Percentiles rank a stretch among this genome's conserved stretches.
These are phyloP conservation scores for Primulina eburnea DNA, from an alignment of 257 asterid species.

Conservation along the genomic window DNA sequence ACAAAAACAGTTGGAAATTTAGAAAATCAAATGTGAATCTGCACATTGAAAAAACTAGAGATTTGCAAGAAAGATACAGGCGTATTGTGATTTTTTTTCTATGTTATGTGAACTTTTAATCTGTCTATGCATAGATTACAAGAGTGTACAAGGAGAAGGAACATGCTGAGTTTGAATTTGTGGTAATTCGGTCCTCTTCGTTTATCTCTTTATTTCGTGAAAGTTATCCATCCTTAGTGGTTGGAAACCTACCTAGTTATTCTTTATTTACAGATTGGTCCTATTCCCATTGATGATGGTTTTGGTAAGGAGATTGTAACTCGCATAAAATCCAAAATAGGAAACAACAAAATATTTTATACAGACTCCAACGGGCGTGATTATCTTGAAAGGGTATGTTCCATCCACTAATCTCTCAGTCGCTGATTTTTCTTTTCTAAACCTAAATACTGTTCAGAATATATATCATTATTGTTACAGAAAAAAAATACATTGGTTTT, in stretches of 20 bases:
- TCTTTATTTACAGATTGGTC: slow-evolving; percentile 55
- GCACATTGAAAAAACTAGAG: background rate
- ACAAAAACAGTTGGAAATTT: background rate
- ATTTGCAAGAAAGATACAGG: slow-evolving; percentile 4
- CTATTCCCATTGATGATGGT: slow-evolving; percentile 65
- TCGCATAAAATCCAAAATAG: slow-evolving; percentile 47
- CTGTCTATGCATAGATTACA: slow-evolving; percentile 38
- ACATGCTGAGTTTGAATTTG: slow-evolving; percentile 72
- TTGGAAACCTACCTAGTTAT: background rate
- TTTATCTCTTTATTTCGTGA: background rate
- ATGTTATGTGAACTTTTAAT: background rate
- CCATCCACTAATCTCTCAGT: background rate
- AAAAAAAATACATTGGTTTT: background rate
- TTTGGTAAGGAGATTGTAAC: slow-evolving; percentile 69
- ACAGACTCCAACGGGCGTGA: slow-evolving; percentile 84
- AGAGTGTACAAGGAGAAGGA: slow-evolving; percentile 67
- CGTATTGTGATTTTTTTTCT: slow-evolving; percentile 3
- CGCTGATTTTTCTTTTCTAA: slow-evolving; percentile 5
- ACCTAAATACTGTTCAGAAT: background rate
- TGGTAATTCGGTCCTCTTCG: slow-evolving; percentile 30
- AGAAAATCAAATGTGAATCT: slow-evolving; percentile 1
- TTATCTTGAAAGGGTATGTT: slow-evolving; percentile 62
- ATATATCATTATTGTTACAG: too few species aligned
- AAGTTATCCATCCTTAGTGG: background rate
- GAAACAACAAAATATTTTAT: slow-evolving; percentile 55